These are phyloP conservation scores for Austroboletus niveus DNA, from an alignment of 1,284 basidiomycete species.

Conservation along the genomic window DNA sequence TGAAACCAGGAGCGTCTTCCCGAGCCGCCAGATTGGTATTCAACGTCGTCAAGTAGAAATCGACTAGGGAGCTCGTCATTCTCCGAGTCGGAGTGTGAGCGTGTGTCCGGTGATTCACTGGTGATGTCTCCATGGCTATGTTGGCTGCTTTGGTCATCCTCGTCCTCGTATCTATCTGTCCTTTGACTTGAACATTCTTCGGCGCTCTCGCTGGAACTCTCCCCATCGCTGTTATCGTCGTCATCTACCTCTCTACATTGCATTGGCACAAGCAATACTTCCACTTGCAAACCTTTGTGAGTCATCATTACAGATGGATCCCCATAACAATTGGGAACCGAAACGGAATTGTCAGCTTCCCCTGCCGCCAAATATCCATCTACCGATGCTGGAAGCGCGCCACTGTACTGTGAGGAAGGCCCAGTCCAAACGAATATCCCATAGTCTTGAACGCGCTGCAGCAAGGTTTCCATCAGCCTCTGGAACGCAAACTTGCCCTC, in stretches of 20 bases:
- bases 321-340: conserved; percentile 4
- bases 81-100: neutral
- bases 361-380: conserved; percentile 11
- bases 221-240: neutral
- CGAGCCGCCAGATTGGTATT: neutral
- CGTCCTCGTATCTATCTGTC: neutral
- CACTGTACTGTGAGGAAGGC: conserved; percentile 4
- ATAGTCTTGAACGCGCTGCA: conserved; percentile 4
- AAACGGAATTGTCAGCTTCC: neutral
- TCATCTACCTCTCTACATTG: conserved; percentile 7
- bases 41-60: conserved; percentile 5
- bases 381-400: conserved; percentile 9
- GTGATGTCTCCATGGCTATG: neutral
- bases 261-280: conserved; percentile 1
- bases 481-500: conserved; percentile 12
- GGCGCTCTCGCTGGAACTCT: neutral
- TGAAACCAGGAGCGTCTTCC: conserved; percentile 2
- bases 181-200: neutral
- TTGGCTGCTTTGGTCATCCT: neutral
- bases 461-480: conserved; percentile 10
- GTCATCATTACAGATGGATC: conserved; percentile 9
- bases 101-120: neutral
- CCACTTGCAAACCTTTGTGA: conserved; percentile 9
- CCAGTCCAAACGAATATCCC: conserved; percentile 11
- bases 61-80: neutral